Evolutionary conservation across 495 filamentous ascomycete genomes (phyloP).

Genomic region (Xylaria longipes): DNA sequence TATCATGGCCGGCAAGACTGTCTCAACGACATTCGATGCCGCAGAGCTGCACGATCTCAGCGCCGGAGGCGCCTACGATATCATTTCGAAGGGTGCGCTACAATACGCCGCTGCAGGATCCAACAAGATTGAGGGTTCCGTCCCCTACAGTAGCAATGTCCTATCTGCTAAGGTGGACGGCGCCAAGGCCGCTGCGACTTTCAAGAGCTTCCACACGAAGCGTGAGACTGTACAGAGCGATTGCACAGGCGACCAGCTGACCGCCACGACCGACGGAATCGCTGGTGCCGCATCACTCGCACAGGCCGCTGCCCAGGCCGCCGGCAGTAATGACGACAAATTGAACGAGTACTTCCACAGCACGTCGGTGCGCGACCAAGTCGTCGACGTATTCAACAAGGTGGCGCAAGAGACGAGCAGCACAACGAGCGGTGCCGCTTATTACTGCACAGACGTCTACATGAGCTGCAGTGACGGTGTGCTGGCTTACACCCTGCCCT

Average conservation of each 20-base stretch:
- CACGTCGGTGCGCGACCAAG: constrained; percentile 48
- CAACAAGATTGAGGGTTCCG: constrained; percentile 51
- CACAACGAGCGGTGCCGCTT: constrained; percentile 50
- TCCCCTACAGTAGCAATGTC: constrained; percentile 54
- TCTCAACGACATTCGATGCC: constrained; percentile 63
- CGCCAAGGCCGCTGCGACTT: constrained; percentile 51
- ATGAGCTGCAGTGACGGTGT: constrained; percentile 57
- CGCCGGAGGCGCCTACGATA: constrained; percentile 55
- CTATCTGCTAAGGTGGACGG: constrained; percentile 58
- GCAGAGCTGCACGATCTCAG: constrained; percentile 63
- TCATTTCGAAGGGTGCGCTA: constrained; percentile 55
- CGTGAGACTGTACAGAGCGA: constrained; percentile 47
- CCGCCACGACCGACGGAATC: constrained; percentile 54
- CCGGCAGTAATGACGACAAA: constrained; percentile 59
- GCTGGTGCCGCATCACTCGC: constrained; percentile 57
- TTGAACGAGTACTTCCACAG: constrained; percentile 69
- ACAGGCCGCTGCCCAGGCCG: constrained; percentile 55
- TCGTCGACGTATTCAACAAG: constrained; percentile 58
- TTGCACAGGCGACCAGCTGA: constrained; percentile 52
- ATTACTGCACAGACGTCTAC: constrained; percentile 60
- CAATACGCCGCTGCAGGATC: constrained; percentile 56
- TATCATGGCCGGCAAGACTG: constrained; percentile 59
- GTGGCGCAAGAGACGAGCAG: constrained; percentile 58
- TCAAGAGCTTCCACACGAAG: constrained; percentile 55
- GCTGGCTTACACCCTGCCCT: constrained; percentile 64